phyloP scores from a whole-genome alignment of 2,329 filamentous ascomycete genomes.

The Trichoderma afroharzianum region DNA sequence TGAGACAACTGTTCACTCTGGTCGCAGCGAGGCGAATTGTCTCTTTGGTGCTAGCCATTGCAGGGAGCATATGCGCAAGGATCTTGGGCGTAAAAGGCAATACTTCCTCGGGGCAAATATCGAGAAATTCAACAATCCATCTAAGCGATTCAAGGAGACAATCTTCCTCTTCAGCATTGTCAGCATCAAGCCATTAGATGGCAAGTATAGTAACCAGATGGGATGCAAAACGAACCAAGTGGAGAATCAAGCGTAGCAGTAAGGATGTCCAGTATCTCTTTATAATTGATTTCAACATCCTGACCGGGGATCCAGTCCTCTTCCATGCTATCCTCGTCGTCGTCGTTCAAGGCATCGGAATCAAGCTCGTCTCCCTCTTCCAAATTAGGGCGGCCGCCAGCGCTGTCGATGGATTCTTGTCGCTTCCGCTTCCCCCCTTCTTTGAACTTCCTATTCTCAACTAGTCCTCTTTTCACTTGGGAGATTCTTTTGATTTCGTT shows the following conservation, averaged over 20 bases:
- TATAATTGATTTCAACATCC: conserved; percentile 91
- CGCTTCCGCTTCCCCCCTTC: conserved; percentile 66
- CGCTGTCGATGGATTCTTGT: conserved; percentile 65
- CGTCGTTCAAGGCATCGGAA: conserved; percentile 55
- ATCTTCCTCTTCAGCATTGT: conserved; percentile 65
- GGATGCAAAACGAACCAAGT: conserved; percentile 52
- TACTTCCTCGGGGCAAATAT: conserved; percentile 96
- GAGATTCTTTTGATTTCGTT: conserved; percentile 93
- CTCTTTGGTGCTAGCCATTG: conserved; percentile 88
- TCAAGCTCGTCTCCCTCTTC: conserved; percentile 61
- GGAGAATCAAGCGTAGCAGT: conserved; percentile 84
- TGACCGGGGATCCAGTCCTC: conserved; percentile 97
- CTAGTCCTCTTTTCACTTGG: conserved; percentile 84
- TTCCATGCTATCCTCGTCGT: conserved; percentile 62
- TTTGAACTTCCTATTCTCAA: conserved; percentile 73
- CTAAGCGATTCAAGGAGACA: conserved; percentile 85
- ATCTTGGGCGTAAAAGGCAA: conserved; percentile 91
- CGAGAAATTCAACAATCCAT: conserved; percentile 95
- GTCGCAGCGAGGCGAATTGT: conserved; percentile 83
- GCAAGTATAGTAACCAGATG: background rate
- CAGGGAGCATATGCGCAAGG: conserved; percentile 84
- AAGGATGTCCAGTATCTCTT: conserved; percentile 85
- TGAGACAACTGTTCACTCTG: conserved; percentile 83
- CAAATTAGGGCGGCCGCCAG: conserved; percentile 54
- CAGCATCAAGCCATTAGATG: background rate